These are phyloP conservation scores for Spongospora subterranea DNA, from an alignment of 208 protist genomes.

Conservation along the genomic window DNA sequence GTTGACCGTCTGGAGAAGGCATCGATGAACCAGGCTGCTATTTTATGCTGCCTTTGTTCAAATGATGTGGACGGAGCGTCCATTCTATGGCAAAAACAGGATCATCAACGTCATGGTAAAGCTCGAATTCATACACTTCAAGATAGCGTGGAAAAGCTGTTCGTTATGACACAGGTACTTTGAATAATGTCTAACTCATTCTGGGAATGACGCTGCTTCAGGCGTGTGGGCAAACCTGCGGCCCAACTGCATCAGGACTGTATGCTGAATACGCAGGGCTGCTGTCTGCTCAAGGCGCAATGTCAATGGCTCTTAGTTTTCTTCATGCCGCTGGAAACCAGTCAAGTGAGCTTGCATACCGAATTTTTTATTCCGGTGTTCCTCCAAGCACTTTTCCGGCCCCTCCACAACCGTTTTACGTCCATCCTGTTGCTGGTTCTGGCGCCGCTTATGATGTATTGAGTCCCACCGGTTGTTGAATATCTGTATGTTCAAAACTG, in stretches of 20 bases:
- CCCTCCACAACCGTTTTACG: conserved; percentile 1
- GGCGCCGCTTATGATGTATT: not conserved
- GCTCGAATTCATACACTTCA: not conserved
- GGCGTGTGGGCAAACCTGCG: not conserved
- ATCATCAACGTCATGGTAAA: not conserved
- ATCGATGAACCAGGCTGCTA: not conserved
- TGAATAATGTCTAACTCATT: not conserved
- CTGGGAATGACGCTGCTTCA: not conserved
- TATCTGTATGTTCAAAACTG: too few species aligned
- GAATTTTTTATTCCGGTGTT: conserved; percentile 22
- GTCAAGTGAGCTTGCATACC: conserved; percentile 37
- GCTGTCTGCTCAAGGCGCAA: conserved; percentile 41
- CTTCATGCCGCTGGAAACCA: not conserved
- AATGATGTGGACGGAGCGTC: not conserved
- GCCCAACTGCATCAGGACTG: not conserved
- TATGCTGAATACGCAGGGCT: conserved; percentile 35
- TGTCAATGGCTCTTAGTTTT: not conserved
- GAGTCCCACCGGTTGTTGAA: too few species aligned
- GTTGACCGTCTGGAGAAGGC: conserved; percentile 19
- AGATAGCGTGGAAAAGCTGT: conserved; percentile 37
- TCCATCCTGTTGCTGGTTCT: not conserved
- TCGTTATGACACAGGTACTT: conserved; percentile 20
- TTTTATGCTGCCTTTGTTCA: conserved; percentile 11
- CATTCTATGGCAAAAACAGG: conserved; percentile 33
- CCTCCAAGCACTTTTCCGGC: not conserved